Evolutionary conservation across 768 basidiomycete genomes (phyloP), one percentile per base, ranked within the genome.

Genomic region (Fomitopsis serialis): DNA sequence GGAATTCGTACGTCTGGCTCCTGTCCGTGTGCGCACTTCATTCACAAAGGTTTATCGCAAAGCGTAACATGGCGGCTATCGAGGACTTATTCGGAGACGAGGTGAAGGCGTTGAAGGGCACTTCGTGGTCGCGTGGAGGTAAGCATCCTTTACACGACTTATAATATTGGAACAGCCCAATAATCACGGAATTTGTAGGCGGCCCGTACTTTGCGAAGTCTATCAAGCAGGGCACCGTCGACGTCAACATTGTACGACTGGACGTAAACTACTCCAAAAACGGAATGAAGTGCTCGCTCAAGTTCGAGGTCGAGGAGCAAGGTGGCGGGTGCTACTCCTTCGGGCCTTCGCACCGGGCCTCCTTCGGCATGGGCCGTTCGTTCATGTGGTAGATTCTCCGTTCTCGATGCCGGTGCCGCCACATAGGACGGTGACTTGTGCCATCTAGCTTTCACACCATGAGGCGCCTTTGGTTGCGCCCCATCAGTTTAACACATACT

Each of bases 221-320:
- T 8, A 55, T 64, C 27, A 74, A 75, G 54, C 54, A 63, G 6
- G 72, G 72, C 35, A 45, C 65, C 8, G 59, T 61, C 56, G 71
- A 72, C 48, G 67, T 74, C 23, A 29, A 58, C 23, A 66, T 75
- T 47, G 53, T 50, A 24, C 59, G 61, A 3, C 53, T 71, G 37
- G 69, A 74, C 43, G 65, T 74, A 52, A 70, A 65, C 55, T 74
- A 74, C 59, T 70, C 72, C 29, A 72, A 71, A 60, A 74, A 73
- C 58, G 65, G 61, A 48, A 65, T 74, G 64, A 74, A 74, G 53
- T 73, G 71, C 61, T 63, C 65, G n/a, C 52, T 73, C 48, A 74
- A 75, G 58, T 68, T 74, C 52, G 68, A 72, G 50, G 68, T 74
- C 27, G 58, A 19, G 5, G 56, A 66, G 45, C 47, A 45, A 4